These are phyloP conservation scores for Clavulina sp. DNA, from an alignment of 768 basidiomycete species.

Conservation along the genomic window DNA sequence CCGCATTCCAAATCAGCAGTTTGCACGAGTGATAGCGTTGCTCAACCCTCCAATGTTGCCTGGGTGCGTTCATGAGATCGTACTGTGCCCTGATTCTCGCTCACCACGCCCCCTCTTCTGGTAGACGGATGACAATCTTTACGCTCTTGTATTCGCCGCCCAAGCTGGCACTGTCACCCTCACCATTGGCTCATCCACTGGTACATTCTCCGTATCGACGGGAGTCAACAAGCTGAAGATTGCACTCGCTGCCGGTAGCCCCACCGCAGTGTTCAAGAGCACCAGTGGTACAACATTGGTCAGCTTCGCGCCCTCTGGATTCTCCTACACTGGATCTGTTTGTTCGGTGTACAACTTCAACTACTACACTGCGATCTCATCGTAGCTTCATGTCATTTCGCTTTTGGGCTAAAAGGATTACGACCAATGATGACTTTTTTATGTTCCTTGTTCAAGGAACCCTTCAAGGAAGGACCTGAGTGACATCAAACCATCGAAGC, in stretches of 20 bases:
- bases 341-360: slow-evolving; percentile 57
- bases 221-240: slow-evolving; percentile 48
- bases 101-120: not conserved
- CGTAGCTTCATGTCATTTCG: too few species aligned
- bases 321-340: slow-evolving; percentile 32
- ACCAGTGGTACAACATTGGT: not conserved
- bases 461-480: too few species aligned
- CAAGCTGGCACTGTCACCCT: slow-evolving; percentile 39
- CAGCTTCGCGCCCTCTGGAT: slow-evolving; percentile 28
- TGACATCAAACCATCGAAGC: too few species aligned
- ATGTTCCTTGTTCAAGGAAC: too few species aligned
- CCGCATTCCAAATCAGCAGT: slow-evolving; percentile 38
- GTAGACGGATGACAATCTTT: slow-evolving; percentile 44
- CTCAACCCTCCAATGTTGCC: slow-evolving; percentile 37
- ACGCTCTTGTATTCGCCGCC: slow-evolving; percentile 50
- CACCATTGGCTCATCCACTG: slow-evolving; percentile 28
- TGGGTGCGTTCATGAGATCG: slow-evolving; percentile 24
- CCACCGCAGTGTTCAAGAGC: slow-evolving; percentile 20
- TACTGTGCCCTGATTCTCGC: not conserved
- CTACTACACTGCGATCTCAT: not conserved
- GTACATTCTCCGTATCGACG: slow-evolving; percentile 33
- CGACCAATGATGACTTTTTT: too few species aligned
- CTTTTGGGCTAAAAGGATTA: too few species aligned
- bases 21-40: slow-evolving; percentile 23
- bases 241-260: slow-evolving; percentile 33